These are phyloP conservation scores for Perkinsus olseni DNA, from an alignment of 169 alveolate genomes.

Conservation along the genomic window DNA sequence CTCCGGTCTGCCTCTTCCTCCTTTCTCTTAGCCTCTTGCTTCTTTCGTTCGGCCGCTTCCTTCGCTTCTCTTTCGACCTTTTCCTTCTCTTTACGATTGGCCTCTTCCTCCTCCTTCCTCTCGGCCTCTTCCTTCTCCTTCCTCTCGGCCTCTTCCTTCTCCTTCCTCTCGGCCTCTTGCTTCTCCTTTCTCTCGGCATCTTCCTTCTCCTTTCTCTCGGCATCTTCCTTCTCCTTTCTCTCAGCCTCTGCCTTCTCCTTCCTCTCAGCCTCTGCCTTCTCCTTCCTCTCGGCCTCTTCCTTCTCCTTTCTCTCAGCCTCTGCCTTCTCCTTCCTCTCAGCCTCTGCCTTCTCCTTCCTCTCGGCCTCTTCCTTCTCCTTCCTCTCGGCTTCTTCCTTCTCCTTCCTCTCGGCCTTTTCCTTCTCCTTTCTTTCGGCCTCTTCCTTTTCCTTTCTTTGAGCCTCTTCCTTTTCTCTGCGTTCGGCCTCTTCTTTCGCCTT, in stretches of 20 bases:
- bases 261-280: neutral
- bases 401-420: neutral
- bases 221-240: neutral
- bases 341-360: neutral
- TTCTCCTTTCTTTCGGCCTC: neutral
- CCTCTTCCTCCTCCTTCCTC: neutral
- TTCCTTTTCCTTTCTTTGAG: neutral
- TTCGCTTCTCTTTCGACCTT: neutral
- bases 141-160: neutral
- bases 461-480: neutral
- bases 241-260: neutral
- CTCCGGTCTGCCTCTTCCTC: neutral
- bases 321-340: neutral
- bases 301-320: neutral
- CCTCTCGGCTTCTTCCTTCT: neutral
- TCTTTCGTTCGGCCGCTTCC: neutral
- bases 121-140: neutral
- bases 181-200: neutral
- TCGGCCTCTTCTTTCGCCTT: neutral
- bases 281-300: neutral
- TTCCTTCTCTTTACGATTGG: neutral
- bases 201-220: neutral
- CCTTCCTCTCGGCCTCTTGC: neutral
- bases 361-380: conserved; percentile 1
- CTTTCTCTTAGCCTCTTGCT: neutral